Evolutionary conservation across 1,284 basidiomycete species (phyloP), one percentile per base, ranked within the genome.

Genomic region (Ceratobasidium sp.): DNA sequence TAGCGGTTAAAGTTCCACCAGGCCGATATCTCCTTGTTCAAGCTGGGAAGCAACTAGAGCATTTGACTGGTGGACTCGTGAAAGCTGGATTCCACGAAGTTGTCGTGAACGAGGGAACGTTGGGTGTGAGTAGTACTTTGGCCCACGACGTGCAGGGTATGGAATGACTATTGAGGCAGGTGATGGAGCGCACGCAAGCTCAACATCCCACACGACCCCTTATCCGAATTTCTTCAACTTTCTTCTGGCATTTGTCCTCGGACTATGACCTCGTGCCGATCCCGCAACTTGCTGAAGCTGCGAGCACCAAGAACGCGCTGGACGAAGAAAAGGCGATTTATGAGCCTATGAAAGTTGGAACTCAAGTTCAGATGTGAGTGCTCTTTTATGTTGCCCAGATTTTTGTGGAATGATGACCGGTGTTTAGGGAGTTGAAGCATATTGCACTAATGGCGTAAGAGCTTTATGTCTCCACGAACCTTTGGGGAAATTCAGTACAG

Each of bases 41-140:
- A 80, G 94, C 94, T 1, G 95, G 94, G 52, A 96, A 94, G 80
- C 94, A 97, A 79, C 85, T 97, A 8, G 94, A 97, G 79, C 93
- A 96, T 81, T 82, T 96, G 65, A 92, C 88, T 21, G 94, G 92
- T 5, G 94, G 94, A 0, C 81, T 96, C 21, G 88, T 97, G 78
- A 92, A 92, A 77, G 94, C 94, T n/a, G 94, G 94, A 2, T 96
- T 87, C 79, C 94, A 97, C 76, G 94, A 96, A 78, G 95, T 97
- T 1, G 92, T 93, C 0, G 93, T 95, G 53, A 96, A 92, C 71
- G 86, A 89, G 30, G 86, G 85, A 10, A 96, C 94, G 0, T 67
- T 95, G 18, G 83, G 86, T 75, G 92, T 93, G 71, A 57, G 55
- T 59, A 10, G n/a, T n/a, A 41, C n/a, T 14, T 28, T 14, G 34